Percentiles rank a stretch among this genome's conserved stretches.
Evolutionary conservation across 768 basidiomycete species (phyloP).

Genomic region (Chalciporus piperatus): DNA sequence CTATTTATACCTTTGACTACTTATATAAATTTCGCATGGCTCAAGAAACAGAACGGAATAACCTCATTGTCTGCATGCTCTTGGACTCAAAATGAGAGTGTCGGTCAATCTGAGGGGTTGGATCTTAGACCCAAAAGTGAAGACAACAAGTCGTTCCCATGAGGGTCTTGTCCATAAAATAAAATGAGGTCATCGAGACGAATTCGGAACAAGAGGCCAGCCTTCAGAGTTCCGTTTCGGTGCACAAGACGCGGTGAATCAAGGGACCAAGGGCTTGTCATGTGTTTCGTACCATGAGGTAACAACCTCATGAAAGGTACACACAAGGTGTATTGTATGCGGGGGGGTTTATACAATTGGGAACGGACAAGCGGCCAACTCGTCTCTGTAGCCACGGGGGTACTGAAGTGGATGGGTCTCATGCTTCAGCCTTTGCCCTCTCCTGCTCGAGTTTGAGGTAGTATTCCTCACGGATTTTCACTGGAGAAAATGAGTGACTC

Average conservation of each 20-base stretch:
- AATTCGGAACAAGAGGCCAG: background rate
- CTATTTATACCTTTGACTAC: slow-evolving; percentile 24
- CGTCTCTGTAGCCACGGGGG: background rate
- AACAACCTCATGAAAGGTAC: background rate
- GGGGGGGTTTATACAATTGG: slow-evolving; percentile 11
- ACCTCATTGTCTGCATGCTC: no score
- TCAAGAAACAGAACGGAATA: background rate
- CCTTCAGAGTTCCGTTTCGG: background rate
- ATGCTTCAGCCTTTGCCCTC: slow-evolving; percentile 26
- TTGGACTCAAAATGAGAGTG: no score
- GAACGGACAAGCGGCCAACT: background rate
- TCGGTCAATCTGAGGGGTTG: background rate
- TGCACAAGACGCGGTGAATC: background rate
- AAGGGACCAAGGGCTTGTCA: background rate
- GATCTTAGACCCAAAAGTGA: background rate
- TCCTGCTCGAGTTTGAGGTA: slow-evolving; percentile 82
- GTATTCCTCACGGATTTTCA: slow-evolving; percentile 78
- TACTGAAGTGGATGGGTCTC: background rate
- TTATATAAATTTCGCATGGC: background rate
- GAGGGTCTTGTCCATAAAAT: background rate
- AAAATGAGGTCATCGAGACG: background rate
- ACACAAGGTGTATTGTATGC: slow-evolving; percentile 8
- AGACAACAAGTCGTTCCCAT: background rate
- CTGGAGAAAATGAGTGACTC: slow-evolving; percentile 39
- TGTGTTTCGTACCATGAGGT: background rate